Percentiles rank a stretch among this genome's conserved stretches.
Conservation (phyloP, 2,329 filamentous ascomycete species). For the Clonostachys chloroleuca region DNA sequence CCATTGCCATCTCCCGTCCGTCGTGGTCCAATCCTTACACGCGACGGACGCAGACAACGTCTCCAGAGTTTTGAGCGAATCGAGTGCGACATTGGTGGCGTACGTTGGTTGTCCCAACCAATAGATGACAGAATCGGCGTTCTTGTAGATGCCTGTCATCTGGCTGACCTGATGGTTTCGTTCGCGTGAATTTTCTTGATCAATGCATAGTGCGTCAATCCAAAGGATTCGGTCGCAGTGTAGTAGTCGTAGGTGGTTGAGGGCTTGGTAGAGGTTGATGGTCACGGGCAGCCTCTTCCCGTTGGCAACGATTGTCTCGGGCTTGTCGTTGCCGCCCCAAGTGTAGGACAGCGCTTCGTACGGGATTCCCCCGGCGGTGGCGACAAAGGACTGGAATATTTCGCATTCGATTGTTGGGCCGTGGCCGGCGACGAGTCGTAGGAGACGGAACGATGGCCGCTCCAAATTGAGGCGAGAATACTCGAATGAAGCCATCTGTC, state of each 20-base stretch:
- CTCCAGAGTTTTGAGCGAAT: neutral
- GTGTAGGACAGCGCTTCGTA: conserved; percentile 1
- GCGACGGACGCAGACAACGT: neutral
- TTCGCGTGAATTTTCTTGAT: conserved; percentile 1
- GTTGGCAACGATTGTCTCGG: neutral
- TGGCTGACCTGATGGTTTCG: conserved; percentile 3
- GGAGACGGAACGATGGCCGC: neutral
- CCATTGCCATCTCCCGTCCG: neutral
- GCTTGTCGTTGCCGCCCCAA: neutral
- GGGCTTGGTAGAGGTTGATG: conserved; percentile 7
- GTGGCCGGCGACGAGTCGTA: neutral
- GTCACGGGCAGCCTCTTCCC: neutral
- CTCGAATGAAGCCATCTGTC: neutral
- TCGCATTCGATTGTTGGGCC: neutral
- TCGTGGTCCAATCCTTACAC: neutral
- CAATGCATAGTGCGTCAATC: conserved; percentile 7
- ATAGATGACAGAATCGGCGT: conserved; percentile 2
- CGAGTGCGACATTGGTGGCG: neutral
- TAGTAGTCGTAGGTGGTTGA: conserved; percentile 17
- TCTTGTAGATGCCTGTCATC: conserved; percentile 3
- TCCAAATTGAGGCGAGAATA: neutral
- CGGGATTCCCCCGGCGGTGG: neutral
- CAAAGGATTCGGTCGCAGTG: conserved; percentile 15
- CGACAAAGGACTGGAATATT: neutral
- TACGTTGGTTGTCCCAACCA: conserved; percentile 3